Conservation (phyloP, 164 flowering plant genomes). For the Warburgia ugandensis region DNA sequence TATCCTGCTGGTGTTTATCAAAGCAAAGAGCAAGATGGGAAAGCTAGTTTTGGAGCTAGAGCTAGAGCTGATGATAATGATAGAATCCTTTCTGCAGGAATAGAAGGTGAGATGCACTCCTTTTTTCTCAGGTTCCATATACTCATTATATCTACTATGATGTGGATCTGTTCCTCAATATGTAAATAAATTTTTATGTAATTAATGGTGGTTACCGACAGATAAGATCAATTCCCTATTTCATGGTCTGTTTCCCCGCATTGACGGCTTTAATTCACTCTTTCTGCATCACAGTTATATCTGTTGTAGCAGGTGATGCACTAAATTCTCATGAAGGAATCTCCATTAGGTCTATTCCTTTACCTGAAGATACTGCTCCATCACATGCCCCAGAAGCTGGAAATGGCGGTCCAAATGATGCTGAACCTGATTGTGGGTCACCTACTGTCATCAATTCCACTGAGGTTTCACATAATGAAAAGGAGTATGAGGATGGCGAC, state of each 20-base stretch:
- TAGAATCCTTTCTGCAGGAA: constrained; percentile 1
- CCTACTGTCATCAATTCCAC: constrained; percentile 34
- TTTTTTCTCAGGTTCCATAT: not conserved
- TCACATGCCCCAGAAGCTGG: constrained; percentile 15
- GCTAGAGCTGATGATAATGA: constrained; percentile 3
- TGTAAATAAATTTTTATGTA: not conserved
- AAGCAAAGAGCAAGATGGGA: constrained; percentile 11
- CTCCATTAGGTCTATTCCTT: constrained; percentile 8
- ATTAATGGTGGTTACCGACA: not conserved
- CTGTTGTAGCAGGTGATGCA: constrained; percentile 19
- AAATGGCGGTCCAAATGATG: constrained; percentile 14
- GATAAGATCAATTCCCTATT: not conserved
- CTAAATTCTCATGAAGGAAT: constrained; percentile 8
- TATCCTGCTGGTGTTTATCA: constrained; percentile 9
- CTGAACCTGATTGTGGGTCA: constrained; percentile 34
- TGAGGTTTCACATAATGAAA: constrained; percentile 25
- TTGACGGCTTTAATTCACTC: not conserved
- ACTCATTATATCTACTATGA: not conserved
- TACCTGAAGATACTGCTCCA: constrained; percentile 13
- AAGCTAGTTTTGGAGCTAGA: constrained; percentile 9
- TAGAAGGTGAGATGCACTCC: constrained; percentile 15
- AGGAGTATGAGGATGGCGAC: constrained; percentile 17
- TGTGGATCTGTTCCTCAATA: not conserved
- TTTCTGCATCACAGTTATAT: not conserved
- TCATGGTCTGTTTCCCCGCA: not conserved